phyloP scores from a whole-genome alignment of 2,329 filamentous ascomycete species.

The Sordariomycetes sp. region DNA sequence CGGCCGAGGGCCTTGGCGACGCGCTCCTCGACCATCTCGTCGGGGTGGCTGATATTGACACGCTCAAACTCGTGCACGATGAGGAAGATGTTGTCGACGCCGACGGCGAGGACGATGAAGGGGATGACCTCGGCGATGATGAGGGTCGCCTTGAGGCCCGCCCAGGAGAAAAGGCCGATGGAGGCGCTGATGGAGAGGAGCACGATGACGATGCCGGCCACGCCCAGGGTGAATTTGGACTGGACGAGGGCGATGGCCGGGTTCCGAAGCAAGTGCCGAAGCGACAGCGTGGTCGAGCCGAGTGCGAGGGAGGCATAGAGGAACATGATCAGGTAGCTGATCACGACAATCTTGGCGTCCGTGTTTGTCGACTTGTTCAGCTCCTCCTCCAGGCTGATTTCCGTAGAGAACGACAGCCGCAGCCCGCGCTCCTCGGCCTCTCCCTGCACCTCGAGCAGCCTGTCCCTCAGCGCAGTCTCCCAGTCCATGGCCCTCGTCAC shows the following conservation, averaged over 20 bases:
- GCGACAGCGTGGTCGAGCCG: constrained; percentile 73
- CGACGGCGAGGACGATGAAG: constrained; percentile 90
- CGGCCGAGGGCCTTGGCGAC: constrained; percentile 82
- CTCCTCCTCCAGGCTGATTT: constrained; percentile 90
- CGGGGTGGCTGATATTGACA: constrained; percentile 83
- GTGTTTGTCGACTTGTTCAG: constrained; percentile 98
- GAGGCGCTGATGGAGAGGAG: constrained; percentile 95
- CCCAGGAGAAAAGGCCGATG: constrained; percentile 86
- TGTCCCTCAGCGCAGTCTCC: constrained; percentile 67
- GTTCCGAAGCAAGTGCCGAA: constrained; percentile 69
- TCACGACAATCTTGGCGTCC: constrained; percentile 88
- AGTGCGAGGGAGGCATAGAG: constrained; percentile 89
- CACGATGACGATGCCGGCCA: constrained; percentile 89
- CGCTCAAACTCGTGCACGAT: constrained; percentile 98
- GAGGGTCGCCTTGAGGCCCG: constrained; percentile 84
- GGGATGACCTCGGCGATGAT: constrained; percentile 99
- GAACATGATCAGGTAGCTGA: constrained; percentile 99
- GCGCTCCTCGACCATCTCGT: constrained; percentile 76
- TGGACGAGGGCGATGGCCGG: constrained; percentile 80
- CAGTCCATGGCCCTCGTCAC: constrained; percentile 75
- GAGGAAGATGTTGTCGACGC: constrained; percentile 97
- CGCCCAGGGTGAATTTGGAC: constrained; percentile 93
- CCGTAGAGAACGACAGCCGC: constrained; percentile 85
- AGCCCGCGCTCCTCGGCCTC: constrained; percentile 73
- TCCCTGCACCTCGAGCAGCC: constrained; percentile 65